Percentiles rank a stretch among this genome's conserved stretches.
phyloP scores from a whole-genome alignment of 2,329 filamentous ascomycete species.

The Ophiostoma perfectum region DNA sequence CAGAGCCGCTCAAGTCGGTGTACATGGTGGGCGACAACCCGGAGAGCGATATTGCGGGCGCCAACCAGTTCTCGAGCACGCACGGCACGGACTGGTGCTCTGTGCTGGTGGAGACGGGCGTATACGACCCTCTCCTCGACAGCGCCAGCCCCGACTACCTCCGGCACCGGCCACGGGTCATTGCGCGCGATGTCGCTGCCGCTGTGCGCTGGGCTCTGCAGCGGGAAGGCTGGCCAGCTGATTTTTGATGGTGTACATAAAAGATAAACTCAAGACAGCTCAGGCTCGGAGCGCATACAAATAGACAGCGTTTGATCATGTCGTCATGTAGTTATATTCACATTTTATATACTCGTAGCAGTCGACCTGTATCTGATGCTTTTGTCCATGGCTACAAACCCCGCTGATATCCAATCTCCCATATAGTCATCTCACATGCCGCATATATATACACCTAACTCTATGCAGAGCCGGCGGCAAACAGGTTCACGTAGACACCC shows the following conservation, averaged over 20 bases:
- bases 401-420: neutral
- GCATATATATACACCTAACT: no score
- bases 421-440: no score
- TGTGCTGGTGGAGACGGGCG: constrained; percentile 34
- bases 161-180: constrained; percentile 28
- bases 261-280: no score
- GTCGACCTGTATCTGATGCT: neutral
- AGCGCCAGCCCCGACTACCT: constrained; percentile 23
- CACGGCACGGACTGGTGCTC: constrained; percentile 46
- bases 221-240: constrained; percentile 30
- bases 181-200: constrained; percentile 30
- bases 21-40: constrained; percentile 95
- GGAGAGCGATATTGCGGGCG: constrained; percentile 83
- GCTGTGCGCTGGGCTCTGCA: constrained; percentile 33
- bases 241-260: constrained; percentile 11
- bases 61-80: constrained; percentile 66
- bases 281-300: neutral
- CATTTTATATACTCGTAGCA: neutral
- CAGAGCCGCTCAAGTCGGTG: constrained; percentile 58
- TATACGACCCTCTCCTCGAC: constrained; percentile 29
- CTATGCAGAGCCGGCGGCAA: neutral
- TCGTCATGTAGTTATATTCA: neutral
- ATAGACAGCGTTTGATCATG: constrained; percentile 2
- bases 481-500: constrained; percentile 56
- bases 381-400: neutral